Evolutionary conservation across 2,329 filamentous ascomycete species (phyloP).

Genomic region (Trichophyton mentagrophytes): DNA sequence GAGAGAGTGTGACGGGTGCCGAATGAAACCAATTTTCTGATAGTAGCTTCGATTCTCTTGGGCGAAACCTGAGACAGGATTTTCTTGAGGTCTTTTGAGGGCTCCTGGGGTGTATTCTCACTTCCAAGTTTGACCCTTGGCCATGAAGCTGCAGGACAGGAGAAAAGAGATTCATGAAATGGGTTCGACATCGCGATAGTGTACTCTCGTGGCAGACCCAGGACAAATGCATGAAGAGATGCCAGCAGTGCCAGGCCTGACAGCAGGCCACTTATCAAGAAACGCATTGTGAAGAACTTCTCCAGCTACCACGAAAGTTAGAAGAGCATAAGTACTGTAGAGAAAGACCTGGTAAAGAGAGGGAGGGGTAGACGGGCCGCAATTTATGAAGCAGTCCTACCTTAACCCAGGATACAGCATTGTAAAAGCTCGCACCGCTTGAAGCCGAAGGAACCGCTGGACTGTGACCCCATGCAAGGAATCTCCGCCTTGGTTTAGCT

Average conservation of each 20-base stretch:
- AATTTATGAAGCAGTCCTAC: too few relatives aligned
- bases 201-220: background rate
- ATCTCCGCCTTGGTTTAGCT: too few relatives aligned
- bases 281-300: background rate
- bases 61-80: slow-evolving; percentile 9
- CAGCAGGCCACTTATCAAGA: background rate
- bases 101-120: slow-evolving; percentile 6
- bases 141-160: slow-evolving; percentile 9
- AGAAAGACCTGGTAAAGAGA: background rate
- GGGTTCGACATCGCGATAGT: background rate
- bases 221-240: background rate
- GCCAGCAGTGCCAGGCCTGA: background rate
- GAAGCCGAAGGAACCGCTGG: too few relatives aligned
- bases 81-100: slow-evolving; percentile 4
- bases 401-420: too few relatives aligned
- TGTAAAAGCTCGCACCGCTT: too few relatives aligned
- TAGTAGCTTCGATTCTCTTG: slow-evolving; percentile 6
- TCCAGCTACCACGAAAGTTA: background rate
- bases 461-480: too few relatives aligned
- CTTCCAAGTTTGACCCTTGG: slow-evolving; percentile 2
- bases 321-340: background rate
- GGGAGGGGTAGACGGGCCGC: background rate
- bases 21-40: slow-evolving; percentile 9
- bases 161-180: slow-evolving; percentile 5
- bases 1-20: slow-evolving; percentile 10